phyloP scores from a whole-genome alignment of 2,329 filamentous ascomycete species.

The Chaetomiaceae sp. region DNA sequence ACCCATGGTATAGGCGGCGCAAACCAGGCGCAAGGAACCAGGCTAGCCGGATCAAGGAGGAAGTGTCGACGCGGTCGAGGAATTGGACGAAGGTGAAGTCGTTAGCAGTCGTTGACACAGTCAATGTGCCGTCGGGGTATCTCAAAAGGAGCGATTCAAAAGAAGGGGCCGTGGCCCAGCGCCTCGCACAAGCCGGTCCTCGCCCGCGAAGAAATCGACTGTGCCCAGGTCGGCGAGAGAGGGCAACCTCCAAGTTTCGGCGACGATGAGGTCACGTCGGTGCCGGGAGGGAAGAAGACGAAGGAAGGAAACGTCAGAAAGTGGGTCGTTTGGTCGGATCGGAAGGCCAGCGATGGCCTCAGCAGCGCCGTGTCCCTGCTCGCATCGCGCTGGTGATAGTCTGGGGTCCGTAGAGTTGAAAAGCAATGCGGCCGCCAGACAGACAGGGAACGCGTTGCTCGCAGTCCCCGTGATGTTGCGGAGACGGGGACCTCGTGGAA shows the following conservation, averaged over 20 bases:
- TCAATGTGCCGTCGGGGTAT: conserved; percentile 24
- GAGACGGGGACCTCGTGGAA: conserved; percentile 1
- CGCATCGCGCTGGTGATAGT: conserved; percentile 17
- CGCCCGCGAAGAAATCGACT: conserved; percentile 34
- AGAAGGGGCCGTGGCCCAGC: conserved; percentile 24
- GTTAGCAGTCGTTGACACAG: conserved; percentile 22
- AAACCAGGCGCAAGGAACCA: conserved; percentile 15
- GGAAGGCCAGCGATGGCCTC: conserved; percentile 18
- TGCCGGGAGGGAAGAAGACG: conserved; percentile 4
- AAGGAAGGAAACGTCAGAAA: conserved; percentile 13
- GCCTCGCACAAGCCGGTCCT: conserved; percentile 33
- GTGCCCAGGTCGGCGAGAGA: conserved; percentile 25
- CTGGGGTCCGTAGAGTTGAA: conserved; percentile 10
- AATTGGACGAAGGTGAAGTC: conserved; percentile 17
- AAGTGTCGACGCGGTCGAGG: conserved; percentile 25
- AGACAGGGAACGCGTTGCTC: conserved; percentile 7
- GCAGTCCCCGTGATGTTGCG: not conserved
- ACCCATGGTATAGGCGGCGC: conserved; percentile 50
- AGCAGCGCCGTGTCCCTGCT: conserved; percentile 10
- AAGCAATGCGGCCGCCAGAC: conserved; percentile 3
- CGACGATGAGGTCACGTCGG: conserved; percentile 11
- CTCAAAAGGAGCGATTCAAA: conserved; percentile 17
- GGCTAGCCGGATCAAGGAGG: conserved; percentile 11
- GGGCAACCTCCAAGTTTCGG: conserved; percentile 12
- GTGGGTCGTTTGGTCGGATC: conserved; percentile 13